phyloP scores from a whole-genome alignment of 108 stramenopile genomes.

The Seminavis robusta region DNA sequence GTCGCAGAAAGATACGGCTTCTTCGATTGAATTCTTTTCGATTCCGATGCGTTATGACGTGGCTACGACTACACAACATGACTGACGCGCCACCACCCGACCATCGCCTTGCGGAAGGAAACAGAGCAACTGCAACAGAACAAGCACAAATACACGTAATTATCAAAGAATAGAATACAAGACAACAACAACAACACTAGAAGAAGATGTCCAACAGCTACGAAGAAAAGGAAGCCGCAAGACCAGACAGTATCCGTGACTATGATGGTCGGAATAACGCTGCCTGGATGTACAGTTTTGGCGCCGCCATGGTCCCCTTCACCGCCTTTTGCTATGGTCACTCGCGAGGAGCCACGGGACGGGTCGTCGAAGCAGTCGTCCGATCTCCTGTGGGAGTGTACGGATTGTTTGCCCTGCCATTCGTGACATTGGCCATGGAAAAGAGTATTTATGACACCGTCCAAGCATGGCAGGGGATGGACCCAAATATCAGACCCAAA shows the following conservation, averaged over 20 bases:
- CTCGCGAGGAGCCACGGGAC: conserved; percentile 52
- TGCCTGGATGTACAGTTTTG: conserved; percentile 64
- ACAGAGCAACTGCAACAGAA: too few species aligned
- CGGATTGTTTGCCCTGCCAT: conserved; percentile 76
- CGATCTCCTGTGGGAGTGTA: conserved; percentile 75
- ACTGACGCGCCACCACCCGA: too few species aligned
- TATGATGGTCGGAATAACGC: conserved; percentile 32
- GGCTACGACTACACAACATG: too few species aligned
- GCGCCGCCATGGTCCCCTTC: conserved; percentile 82
- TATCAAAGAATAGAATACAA: too few species aligned
- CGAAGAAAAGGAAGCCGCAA: too few species aligned
- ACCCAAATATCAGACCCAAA: conserved; percentile 65
- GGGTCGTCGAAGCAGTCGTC: conserved; percentile 65
- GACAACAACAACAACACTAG: too few species aligned
- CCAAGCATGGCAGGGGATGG: conserved; percentile 77
- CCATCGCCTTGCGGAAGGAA: too few species aligned
- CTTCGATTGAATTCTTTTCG: too few species aligned
- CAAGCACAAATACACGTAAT: too few species aligned
- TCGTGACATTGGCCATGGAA: conserved; percentile 78
- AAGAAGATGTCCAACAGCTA: too few species aligned
- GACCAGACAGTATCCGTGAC: conserved; percentile 15
- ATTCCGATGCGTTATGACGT: too few species aligned
- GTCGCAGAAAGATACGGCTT: too few species aligned
- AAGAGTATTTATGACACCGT: conserved; percentile 85
- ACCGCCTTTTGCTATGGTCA: conserved; percentile 78